Percentiles rank a stretch among this genome's conserved stretches.
phyloP scores from a whole-genome alignment of 306 rosid genomes.

The Cyamopsis tetragonoloba region DNA sequence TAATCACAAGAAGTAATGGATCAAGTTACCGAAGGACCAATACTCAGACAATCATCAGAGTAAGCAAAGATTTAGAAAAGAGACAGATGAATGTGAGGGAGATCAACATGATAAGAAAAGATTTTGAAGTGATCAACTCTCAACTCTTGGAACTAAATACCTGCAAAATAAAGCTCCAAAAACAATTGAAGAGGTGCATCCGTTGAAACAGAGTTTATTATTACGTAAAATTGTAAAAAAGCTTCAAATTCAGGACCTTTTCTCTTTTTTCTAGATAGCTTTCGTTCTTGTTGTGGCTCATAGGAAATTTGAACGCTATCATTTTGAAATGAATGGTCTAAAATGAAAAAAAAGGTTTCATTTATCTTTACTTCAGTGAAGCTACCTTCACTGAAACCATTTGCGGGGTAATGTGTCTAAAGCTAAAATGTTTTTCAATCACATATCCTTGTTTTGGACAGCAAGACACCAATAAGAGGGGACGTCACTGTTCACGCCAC shows the following conservation, averaged over 20 bases:
- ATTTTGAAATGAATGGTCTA: no score
- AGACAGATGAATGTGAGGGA: constrained; percentile 39
- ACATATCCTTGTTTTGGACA: no score
- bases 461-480: no score
- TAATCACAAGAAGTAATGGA: constrained; percentile 29
- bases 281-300: neutral
- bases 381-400: no score
- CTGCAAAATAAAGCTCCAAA: constrained; percentile 61
- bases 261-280: neutral
- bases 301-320: neutral
- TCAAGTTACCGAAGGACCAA: constrained; percentile 35
- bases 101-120: constrained; percentile 53
- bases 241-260: neutral
- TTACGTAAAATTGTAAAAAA: constrained; percentile 10
- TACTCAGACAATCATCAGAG: constrained; percentile 37
- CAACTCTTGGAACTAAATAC: constrained; percentile 58
- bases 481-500: no score
- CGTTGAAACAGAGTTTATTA: constrained; percentile 22
- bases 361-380: no score
- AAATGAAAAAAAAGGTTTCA: no score
- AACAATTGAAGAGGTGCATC: constrained; percentile 40
- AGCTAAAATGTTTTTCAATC: no score
- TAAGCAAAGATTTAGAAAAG: constrained; percentile 33
- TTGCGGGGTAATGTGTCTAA: no score
- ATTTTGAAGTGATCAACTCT: constrained; percentile 55